phyloP scores from a whole-genome alignment of 2,329 filamentous ascomycete species.

The Colletotrichum sp. region DNA sequence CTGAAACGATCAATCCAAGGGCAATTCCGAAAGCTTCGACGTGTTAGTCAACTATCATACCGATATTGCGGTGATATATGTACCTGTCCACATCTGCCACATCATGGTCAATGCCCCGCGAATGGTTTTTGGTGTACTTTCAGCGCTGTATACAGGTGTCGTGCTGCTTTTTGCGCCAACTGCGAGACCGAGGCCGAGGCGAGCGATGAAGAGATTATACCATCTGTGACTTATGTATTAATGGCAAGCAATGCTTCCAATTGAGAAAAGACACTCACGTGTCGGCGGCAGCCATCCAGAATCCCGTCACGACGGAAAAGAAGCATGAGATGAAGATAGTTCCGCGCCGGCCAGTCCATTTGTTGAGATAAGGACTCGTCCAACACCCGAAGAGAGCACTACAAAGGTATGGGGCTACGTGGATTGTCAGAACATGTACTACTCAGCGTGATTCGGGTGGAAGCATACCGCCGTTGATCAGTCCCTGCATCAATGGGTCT shows the following conservation, averaged over 20 bases:
- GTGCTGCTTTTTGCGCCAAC: conserved; percentile 42
- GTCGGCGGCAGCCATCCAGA: conserved; percentile 62
- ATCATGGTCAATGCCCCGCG: conserved; percentile 44
- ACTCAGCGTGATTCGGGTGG: neutral
- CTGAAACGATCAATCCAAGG: conserved; percentile 42
- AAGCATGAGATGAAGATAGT: conserved; percentile 69
- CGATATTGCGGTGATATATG: neutral
- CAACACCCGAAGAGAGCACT: conserved; percentile 41
- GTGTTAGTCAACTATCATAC: conserved; percentile 23
- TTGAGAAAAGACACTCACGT: conserved; percentile 47
- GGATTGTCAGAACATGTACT: neutral
- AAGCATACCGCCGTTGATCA: conserved; percentile 49
- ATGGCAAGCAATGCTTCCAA: conserved; percentile 23
- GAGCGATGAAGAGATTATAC: conserved; percentile 34
- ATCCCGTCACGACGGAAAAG: conserved; percentile 51
- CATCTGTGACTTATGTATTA: conserved; percentile 44
- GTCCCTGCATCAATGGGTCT: conserved; percentile 53
- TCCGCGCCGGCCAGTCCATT: conserved; percentile 65
- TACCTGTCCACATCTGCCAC: conserved; percentile 31
- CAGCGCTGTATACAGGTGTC: conserved; percentile 39
- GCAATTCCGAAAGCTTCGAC: conserved; percentile 41
- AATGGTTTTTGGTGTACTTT: conserved; percentile 41
- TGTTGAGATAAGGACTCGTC: conserved; percentile 52
- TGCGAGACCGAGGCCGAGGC: conserved; percentile 40
- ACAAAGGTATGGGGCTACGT: conserved; percentile 58